Evolutionary conservation across 768 basidiomycete species (phyloP), one percentile per base, ranked within the genome.

Genomic region (Tulasnella sp.): DNA sequence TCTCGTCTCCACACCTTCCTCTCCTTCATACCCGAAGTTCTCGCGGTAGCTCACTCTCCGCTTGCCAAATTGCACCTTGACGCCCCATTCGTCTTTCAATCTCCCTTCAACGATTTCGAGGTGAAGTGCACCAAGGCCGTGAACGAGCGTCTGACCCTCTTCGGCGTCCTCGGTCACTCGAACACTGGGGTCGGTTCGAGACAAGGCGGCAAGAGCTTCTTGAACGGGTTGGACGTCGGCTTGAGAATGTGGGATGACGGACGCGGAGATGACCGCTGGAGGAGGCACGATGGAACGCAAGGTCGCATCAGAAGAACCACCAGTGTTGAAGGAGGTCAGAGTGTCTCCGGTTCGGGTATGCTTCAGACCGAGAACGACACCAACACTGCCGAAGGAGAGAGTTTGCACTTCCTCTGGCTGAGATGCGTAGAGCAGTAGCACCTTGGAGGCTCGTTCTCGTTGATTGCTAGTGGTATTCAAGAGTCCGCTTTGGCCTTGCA

Each of bases 111-210:
- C 87, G 77, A 96, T 95, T 83, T 96, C 94, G n/a, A 96, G 88
- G 82, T 96, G 94, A 16, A 96, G 87, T 40, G 92, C 89, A 18
- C 94, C 94, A 57, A 96, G 89, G 2, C 94, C 94, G 80, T 95
- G 93, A 0, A 94, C 87, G 40, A 96, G 87, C 44, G 94, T 86
- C 81, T 96, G 94, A 0, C 93, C 94, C 80, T 96, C 94, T 77
- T 93, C 91, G 26, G 80, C 80, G 3, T 86, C 85, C 75, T 95
- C 94, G 40, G 75, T 73, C 3, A 91, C 86, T 26, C 95, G 91
- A 39, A 95, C 89, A 0, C 93, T 95, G n/a, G 94, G 94, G 82
- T 96, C 94, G 1, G 95, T 95, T n/a, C 94, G 91, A 23, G 89
- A 86, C 37, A 96, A 85, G 0, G 92, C 85, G 37, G 88, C 85